These are phyloP conservation scores for slime mould (Dictyostelium discoideum) DNA, from an alignment of 78 protist species.

Conservation along the genomic window dicty_2.7 NC_007089.4:690501-691000, in stretches of 20 bases:
- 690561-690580: constrained; percentile 6
- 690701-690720: neutral
- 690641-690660: neutral
- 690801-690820: neutral
- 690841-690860: neutral
- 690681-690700: neutral
- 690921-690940: constrained; percentile 46
- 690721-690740: neutral
- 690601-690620: neutral
- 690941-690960: constrained; percentile 8
- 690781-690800: constrained; percentile 11
- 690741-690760: neutral
- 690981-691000: constrained; percentile 13
- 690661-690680: neutral
- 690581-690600: constrained; percentile 10
- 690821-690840: neutral
- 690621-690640: neutral
- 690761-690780: neutral
- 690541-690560: neutral
- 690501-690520: neutral
- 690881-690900: neutral
- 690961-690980: neutral
- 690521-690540: neutral
- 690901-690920: constrained; percentile 36
- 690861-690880: constrained; percentile 18